A percentile compares a stretch with the other conserved stretches of the same genome.
phyloP scores from a whole-genome alignment of 2,329 filamentous ascomycete species.

The Colletotrichum siamense region DNA sequence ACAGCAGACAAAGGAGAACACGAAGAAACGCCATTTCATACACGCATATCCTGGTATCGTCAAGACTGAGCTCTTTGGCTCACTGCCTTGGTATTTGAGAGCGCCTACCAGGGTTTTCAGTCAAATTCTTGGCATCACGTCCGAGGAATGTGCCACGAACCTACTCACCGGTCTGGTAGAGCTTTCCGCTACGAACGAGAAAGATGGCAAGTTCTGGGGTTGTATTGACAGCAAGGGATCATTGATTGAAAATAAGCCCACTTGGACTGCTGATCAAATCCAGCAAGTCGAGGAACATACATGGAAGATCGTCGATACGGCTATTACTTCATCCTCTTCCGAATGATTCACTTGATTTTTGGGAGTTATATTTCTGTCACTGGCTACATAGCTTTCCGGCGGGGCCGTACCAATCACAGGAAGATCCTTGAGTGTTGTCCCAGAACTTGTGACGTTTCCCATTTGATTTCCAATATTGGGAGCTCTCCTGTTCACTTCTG shows the following conservation, averaged over 20 bases:
- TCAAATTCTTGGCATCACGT: conserved; percentile 26
- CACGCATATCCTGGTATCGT: conserved; percentile 47
- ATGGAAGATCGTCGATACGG: conserved; percentile 31
- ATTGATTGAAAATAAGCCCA: conserved; percentile 27
- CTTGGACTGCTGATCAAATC: conserved; percentile 32
- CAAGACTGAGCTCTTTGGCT: conserved; percentile 31
- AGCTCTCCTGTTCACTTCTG: neutral
- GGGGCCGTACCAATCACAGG: neutral
- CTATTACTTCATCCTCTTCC: neutral
- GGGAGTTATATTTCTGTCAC: neutral
- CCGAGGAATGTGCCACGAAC: conserved; percentile 32
- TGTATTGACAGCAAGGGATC: conserved; percentile 34
- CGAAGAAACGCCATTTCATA: conserved; percentile 35
- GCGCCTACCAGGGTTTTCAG: conserved; percentile 5
- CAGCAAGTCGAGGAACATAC: conserved; percentile 34
- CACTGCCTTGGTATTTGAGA: conserved; percentile 36
- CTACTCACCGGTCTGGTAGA: conserved; percentile 29
- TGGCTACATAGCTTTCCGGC: neutral
- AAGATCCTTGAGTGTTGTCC: neutral
- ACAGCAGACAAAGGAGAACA: conserved; percentile 21
- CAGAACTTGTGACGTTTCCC: neutral
- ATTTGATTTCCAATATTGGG: neutral
- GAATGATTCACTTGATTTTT: neutral
- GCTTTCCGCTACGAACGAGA: conserved; percentile 1
- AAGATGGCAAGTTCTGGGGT: conserved; percentile 29